These are phyloP conservation scores for Tremella fuciformis DNA, from an alignment of 768 basidiomycete species.

Conservation along the genomic window DNA sequence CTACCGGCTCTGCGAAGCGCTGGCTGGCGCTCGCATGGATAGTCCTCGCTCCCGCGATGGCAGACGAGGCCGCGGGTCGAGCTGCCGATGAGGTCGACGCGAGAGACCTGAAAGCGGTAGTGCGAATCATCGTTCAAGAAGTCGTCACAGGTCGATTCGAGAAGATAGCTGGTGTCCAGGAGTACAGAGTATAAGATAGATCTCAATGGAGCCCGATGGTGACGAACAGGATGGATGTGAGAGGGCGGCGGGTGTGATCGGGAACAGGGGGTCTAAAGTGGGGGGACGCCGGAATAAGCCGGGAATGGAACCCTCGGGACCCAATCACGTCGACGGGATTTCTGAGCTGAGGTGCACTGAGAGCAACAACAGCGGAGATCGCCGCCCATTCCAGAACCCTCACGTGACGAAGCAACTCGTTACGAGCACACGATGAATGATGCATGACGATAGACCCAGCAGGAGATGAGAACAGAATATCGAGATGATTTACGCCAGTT, in stretches of 20 bases:
- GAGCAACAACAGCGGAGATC: too few relatives aligned
- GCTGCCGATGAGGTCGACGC: slow-evolving; percentile 16
- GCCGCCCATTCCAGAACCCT: too few relatives aligned
- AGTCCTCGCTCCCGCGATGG: slow-evolving; percentile 10
- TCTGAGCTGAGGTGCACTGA: background rate
- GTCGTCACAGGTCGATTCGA: background rate
- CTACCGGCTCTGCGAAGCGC: slow-evolving; percentile 31
- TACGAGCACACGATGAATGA: background rate
- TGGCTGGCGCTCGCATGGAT: slow-evolving; percentile 8
- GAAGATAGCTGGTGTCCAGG: background rate
- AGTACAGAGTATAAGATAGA: background rate
- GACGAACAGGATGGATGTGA: slow-evolving; percentile 3
- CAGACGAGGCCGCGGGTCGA: background rate
- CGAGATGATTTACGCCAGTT: background rate
- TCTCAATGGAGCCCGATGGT: background rate
- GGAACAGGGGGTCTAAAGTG: background rate
- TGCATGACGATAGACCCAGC: background rate
- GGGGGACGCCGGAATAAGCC: slow-evolving; percentile 5
- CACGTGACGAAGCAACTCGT: too few relatives aligned
- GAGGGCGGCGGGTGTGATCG: slow-evolving; percentile 5
- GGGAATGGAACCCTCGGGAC: background rate
- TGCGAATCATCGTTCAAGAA: slow-evolving; percentile 4
- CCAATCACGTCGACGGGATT: slow-evolving; percentile 6
- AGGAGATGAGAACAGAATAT: too few relatives aligned
- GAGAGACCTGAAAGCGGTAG: slow-evolving; percentile 19